Evolutionary conservation across 495 filamentous ascomycete genomes (phyloP).

Genomic region (Letharia columbiana): DNA sequence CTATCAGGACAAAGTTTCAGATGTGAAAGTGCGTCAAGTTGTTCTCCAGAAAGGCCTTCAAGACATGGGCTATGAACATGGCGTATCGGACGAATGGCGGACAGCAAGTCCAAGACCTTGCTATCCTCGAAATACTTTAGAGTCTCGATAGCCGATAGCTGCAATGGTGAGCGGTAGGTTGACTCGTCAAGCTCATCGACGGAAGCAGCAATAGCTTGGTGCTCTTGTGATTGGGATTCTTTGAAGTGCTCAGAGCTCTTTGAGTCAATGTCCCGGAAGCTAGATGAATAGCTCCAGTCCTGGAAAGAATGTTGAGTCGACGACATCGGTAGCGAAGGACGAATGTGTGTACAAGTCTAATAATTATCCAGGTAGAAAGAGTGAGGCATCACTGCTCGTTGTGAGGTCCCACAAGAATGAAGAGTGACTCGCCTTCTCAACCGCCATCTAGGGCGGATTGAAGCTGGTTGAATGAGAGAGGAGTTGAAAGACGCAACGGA

Average conservation of each 20-base stretch:
- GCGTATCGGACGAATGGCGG: neutral
- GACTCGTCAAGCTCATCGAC: neutral
- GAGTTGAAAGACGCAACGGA: neutral
- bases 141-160: neutral
- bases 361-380: neutral
- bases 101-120: neutral
- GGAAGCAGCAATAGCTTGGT: neutral
- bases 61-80: neutral
- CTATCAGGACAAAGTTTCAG: slow-evolving; percentile 2
- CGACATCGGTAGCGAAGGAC: neutral
- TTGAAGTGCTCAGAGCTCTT: neutral
- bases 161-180: neutral
- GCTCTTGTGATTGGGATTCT: neutral
- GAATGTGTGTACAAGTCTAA: neutral
- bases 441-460: neutral
- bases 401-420: neutral
- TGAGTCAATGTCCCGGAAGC: neutral
- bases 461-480: neutral
- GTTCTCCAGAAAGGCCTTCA: neutral
- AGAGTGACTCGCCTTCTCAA: neutral
- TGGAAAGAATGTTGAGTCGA: neutral
- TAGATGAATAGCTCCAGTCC: neutral
- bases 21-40: slow-evolving; percentile 5
- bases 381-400: neutral
- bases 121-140: slow-evolving; percentile 3